phyloP scores from a whole-genome alignment of 805 yeast genomes.

The Kuraishia piskuri region DNA sequence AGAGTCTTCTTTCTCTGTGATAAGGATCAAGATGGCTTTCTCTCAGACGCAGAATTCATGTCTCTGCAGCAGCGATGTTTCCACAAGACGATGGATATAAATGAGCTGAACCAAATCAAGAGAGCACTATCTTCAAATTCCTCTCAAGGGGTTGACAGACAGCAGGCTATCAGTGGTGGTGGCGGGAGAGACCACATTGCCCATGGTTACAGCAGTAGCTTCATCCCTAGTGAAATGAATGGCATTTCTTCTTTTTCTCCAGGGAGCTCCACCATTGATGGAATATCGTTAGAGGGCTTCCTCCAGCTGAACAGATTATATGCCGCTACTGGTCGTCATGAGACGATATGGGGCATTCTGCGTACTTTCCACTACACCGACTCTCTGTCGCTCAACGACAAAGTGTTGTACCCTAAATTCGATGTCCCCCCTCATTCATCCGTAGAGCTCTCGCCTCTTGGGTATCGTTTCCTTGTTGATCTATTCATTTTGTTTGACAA shows the following conservation, averaged over 20 bases:
- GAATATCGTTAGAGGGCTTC: slow-evolving; percentile 71
- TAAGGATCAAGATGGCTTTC: slow-evolving; percentile 79
- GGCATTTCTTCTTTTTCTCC: background rate
- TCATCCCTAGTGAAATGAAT: background rate
- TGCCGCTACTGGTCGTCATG: slow-evolving; percentile 91
- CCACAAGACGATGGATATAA: slow-evolving; percentile 37
- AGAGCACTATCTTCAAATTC: slow-evolving; percentile 11
- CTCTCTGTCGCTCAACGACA: slow-evolving; percentile 76
- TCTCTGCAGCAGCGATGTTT: slow-evolving; percentile 72
- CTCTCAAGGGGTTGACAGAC: background rate
- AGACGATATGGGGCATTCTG: slow-evolving; percentile 92
- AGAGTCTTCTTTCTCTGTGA: slow-evolving; percentile 83
- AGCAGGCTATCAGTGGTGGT: background rate
- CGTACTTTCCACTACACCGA: slow-evolving; percentile 88
- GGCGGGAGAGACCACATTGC: background rate
- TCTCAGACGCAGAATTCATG: slow-evolving; percentile 64
- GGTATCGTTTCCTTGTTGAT: slow-evolving; percentile 88
- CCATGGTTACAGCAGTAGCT: background rate
- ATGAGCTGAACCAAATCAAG: slow-evolving; percentile 38
- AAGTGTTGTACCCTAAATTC: slow-evolving; percentile 67
- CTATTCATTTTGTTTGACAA: slow-evolving; percentile 80
- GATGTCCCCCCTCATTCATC: slow-evolving; percentile 69
- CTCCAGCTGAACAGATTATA: slow-evolving; percentile 68
- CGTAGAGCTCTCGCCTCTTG: slow-evolving; percentile 88
- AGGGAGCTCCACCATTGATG: slow-evolving; percentile 18